Percentiles rank a stretch among this genome's conserved stretches.
phyloP scores from a whole-genome alignment of 306 rosid species.

The Vicia villosa region DNA sequence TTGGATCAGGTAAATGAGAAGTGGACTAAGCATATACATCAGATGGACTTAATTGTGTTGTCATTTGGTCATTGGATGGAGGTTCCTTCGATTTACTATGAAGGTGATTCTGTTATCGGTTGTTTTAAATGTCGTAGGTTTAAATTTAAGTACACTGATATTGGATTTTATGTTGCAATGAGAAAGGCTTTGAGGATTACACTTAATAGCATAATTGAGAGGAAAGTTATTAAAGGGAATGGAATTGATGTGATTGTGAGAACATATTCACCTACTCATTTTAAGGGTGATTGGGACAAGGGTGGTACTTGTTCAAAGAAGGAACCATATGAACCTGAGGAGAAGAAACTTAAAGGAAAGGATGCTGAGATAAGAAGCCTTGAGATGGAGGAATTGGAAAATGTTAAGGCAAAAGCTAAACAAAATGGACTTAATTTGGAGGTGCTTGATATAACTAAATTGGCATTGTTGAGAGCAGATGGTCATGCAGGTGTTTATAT shows the following conservation, averaged over 20 bases:
- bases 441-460: not conserved
- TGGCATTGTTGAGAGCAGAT: not conserved
- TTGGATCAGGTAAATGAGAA: slow-evolving; percentile 54
- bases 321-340: not conserved
- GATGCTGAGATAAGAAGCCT: not conserved
- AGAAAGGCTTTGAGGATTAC: slow-evolving; percentile 19
- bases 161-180: slow-evolving; percentile 59
- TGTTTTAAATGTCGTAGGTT: slow-evolving; percentile 52
- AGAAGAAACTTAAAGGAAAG: not conserved
- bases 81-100: slow-evolving; percentile 65
- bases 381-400: not conserved
- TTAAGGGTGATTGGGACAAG: not conserved
- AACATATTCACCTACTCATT: not conserved
- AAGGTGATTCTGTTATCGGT: slow-evolving; percentile 48
- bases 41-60: slow-evolving; percentile 51
- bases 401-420: not conserved
- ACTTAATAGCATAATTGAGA: slow-evolving; percentile 21
- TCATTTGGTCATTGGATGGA: slow-evolving; percentile 70
- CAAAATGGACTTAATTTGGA: not conserved
- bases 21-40: slow-evolving; percentile 59
- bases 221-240: slow-evolving; percentile 27
- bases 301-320: not conserved
- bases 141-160: slow-evolving; percentile 44
- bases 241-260: slow-evolving; percentile 1
- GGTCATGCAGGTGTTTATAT: not conserved